These are phyloP conservation scores for Plantago major DNA, from an alignment of 257 asterid species.

Conservation along the genomic window DNA sequence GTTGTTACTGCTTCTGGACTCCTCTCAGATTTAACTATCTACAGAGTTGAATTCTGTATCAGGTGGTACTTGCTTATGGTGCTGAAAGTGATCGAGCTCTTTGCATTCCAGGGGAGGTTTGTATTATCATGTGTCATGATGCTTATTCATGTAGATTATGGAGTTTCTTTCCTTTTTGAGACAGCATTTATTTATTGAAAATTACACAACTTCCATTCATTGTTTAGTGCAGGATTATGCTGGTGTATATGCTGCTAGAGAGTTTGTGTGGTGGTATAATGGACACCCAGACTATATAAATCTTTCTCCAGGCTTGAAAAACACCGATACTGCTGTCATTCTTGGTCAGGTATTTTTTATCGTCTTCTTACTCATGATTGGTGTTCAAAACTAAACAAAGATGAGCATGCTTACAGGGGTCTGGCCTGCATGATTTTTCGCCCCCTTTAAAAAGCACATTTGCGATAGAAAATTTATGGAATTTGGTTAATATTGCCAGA, in stretches of 20 bases:
- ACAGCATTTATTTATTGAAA: constrained; percentile 9
- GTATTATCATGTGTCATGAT: constrained; percentile 11
- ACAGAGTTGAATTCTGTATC: constrained; percentile 7
- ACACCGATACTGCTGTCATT: constrained; percentile 77
- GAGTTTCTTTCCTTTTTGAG: constrained; percentile 1
- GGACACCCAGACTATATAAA: constrained; percentile 85
- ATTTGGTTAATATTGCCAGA: too few relatives aligned
- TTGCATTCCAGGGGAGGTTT: constrained; percentile 85
- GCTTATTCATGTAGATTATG: neutral
- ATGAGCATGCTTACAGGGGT: neutral
- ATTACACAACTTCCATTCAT: neutral
- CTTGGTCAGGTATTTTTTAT: constrained; percentile 69
- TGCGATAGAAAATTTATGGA: too few relatives aligned
- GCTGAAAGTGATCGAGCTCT: constrained; percentile 90
- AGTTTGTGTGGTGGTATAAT: constrained; percentile 97
- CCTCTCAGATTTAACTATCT: neutral
- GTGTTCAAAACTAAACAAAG: constrained; percentile 4
- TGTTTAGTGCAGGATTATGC: constrained; percentile 41
- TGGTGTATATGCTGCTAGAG: constrained; percentile 79
- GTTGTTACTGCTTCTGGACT: neutral
- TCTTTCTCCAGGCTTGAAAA: constrained; percentile 71
- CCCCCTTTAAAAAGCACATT: too few relatives aligned
- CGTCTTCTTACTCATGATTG: constrained; percentile 3
- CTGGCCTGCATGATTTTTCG: neutral
- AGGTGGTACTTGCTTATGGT: constrained; percentile 90